Conservation (phyloP, 495 filamentous ascomycete genomes). For the Articulospora tetracladia region DNA sequence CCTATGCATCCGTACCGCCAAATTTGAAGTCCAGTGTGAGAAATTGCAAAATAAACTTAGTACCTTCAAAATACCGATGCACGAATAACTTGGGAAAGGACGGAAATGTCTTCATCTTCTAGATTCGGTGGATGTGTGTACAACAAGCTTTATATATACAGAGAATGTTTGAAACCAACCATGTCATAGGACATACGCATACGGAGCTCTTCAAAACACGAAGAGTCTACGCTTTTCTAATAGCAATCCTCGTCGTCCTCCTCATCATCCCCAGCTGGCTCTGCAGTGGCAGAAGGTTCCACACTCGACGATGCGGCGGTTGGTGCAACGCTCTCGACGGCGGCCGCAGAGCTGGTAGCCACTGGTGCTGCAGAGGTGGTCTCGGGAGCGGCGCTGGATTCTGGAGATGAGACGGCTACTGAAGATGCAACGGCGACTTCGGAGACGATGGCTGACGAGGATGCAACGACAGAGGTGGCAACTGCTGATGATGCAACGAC, state of each 20-base stretch:
- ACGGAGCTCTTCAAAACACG: too few relatives aligned
- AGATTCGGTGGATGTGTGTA: too few relatives aligned
- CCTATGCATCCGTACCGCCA: too few relatives aligned
- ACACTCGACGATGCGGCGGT: not conserved
- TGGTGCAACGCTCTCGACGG: not conserved
- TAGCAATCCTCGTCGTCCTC: constrained; percentile 1
- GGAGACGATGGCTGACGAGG: not conserved
- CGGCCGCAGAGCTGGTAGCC: not conserved
- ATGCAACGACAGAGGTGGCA: not conserved
- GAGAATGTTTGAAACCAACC: too few relatives aligned
- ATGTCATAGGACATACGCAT: too few relatives aligned
- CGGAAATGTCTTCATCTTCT: too few relatives aligned
- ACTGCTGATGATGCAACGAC: not conserved
- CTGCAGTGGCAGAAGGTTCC: not conserved
- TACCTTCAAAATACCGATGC: too few relatives aligned
- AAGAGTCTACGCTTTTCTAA: not conserved
- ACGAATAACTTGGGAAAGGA: too few relatives aligned
- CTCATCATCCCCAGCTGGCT: not conserved
- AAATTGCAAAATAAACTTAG: too few relatives aligned
- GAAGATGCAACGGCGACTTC: constrained; percentile 1
- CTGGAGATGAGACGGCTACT: not conserved
- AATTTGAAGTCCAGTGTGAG: too few relatives aligned
- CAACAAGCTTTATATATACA: too few relatives aligned
- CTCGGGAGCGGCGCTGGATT: not conserved
- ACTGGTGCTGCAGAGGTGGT: not conserved